Conservation (phyloP, 805 yeast species). For the Lipomyces mesembrius region DNA sequence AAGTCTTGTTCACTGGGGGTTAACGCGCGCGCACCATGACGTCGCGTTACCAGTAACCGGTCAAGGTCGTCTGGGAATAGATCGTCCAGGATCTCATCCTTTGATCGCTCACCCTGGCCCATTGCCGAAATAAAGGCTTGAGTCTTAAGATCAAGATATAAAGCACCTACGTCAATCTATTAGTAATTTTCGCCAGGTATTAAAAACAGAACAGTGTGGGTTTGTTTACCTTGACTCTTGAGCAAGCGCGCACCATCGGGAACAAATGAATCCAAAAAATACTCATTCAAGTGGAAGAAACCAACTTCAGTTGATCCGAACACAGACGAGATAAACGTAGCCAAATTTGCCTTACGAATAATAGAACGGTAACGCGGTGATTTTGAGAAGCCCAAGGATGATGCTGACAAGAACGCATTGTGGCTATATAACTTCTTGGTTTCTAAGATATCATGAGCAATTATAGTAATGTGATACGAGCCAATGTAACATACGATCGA, state of each 20-base stretch:
- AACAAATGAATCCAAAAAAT: slow-evolving; percentile 85
- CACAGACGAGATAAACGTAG: slow-evolving; percentile 86
- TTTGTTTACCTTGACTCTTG: slow-evolving; percentile 69
- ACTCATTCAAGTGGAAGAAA: slow-evolving; percentile 80
- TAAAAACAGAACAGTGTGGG: not conserved
- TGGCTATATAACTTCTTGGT: slow-evolving; percentile 70
- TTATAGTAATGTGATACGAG: not conserved
- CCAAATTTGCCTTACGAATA: slow-evolving; percentile 80
- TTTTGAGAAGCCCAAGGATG: slow-evolving; percentile 51
- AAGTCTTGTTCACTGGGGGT: slow-evolving; percentile 84
- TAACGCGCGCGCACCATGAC: slow-evolving; percentile 46
- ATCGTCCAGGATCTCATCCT: slow-evolving; percentile 70
- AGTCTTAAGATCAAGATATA: slow-evolving; percentile 86
- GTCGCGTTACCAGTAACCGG: slow-evolving; percentile 47
- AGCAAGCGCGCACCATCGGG: slow-evolving; percentile 68
- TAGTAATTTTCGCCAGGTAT: slow-evolving; percentile 42
- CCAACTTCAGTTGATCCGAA: slow-evolving; percentile 86
- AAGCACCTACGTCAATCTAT: slow-evolving; percentile 42
- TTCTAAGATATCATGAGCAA: slow-evolving; percentile 41
- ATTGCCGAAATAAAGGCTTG: slow-evolving; percentile 93
- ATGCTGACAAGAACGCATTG: slow-evolving; percentile 72
- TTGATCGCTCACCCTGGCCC: slow-evolving; percentile 61
- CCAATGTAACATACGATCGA: slow-evolving; percentile 53
- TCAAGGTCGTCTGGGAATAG: slow-evolving; percentile 73
- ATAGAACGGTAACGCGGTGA: slow-evolving; percentile 55